These are phyloP conservation scores for Hortaea sp. DNA, from an alignment of 2,329 filamentous ascomycete species.

Conservation along the genomic window DNA sequence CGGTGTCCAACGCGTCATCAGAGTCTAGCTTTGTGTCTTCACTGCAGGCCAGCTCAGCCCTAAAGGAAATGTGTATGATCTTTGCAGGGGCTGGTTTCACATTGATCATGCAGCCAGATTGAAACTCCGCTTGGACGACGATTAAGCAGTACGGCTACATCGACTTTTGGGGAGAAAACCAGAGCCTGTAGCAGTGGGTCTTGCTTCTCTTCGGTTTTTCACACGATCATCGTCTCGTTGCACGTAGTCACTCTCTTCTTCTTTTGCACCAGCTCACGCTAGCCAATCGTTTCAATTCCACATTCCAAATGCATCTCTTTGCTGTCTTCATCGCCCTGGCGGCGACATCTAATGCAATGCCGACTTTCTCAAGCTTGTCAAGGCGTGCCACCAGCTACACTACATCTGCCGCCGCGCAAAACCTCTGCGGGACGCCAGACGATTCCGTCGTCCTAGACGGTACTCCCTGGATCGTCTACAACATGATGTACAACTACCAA, in stretches of 20 bases:
- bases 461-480: constrained; percentile 37
- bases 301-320: background rate
- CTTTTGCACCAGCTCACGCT: background rate
- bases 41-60: too few species aligned
- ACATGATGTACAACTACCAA: constrained; percentile 36
- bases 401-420: background rate
- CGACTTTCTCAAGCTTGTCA: constrained; percentile 3
- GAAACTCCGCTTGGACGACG: too few species aligned
- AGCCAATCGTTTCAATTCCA: constrained; percentile 1
- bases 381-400: background rate
- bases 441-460: constrained; percentile 26
- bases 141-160: too few species aligned
- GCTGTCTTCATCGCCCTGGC: constrained; percentile 7
- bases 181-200: too few species aligned
- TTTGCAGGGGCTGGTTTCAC: too few species aligned
- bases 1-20: too few species aligned
- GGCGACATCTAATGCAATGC: constrained; percentile 3
- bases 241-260: background rate
- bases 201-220: too few species aligned
- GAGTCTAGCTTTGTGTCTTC: too few species aligned
- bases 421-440: constrained; percentile 7
- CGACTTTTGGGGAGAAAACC: too few species aligned
- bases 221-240: too few species aligned
- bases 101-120: too few species aligned
- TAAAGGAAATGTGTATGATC: too few species aligned